Conservation (phyloP, 2,329 filamentous ascomycete species). For the Aspergillus sergii region DNA sequence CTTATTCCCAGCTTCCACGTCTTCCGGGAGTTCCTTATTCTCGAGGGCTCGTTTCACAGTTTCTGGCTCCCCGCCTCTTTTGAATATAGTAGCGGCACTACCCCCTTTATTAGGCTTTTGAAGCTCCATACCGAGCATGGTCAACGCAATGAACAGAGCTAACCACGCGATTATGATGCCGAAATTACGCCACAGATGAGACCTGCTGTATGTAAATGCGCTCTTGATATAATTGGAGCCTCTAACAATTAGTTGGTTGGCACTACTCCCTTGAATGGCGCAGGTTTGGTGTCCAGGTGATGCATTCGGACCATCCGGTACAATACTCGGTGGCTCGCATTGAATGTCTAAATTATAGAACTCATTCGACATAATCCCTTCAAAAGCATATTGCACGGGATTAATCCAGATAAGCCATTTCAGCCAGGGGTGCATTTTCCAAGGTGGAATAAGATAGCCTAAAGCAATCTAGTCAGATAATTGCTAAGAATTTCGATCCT, state of each 20-base stretch:
- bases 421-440: constrained; percentile 62
- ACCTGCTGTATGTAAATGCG: constrained; percentile 56
- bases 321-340: constrained; percentile 59
- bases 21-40: constrained; percentile 41
- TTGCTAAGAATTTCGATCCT: neutral
- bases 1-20: constrained; percentile 55
- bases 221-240: constrained; percentile 1
- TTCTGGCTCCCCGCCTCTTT: constrained; percentile 65
- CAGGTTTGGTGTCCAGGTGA: constrained; percentile 60
- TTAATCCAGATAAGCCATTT: constrained; percentile 4
- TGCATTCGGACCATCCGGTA: constrained; percentile 54
- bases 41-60: constrained; percentile 60
- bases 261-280: constrained; percentile 58
- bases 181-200: constrained; percentile 71
- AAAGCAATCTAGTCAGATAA: constrained; percentile 1
- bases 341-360: constrained; percentile 61
- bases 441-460: constrained; percentile 65
- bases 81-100: constrained; percentile 78
- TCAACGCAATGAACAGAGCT: constrained; percentile 71
- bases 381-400: constrained; percentile 66
- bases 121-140: constrained; percentile 77
- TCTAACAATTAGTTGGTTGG: constrained; percentile 55
- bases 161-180: constrained; percentile 79
- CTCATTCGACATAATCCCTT: constrained; percentile 70
- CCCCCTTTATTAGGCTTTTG: constrained; percentile 78